These are phyloP conservation scores for Penicillium palitans DNA, from an alignment of 2,329 filamentous ascomycete genomes.

Conservation along the genomic window DNA sequence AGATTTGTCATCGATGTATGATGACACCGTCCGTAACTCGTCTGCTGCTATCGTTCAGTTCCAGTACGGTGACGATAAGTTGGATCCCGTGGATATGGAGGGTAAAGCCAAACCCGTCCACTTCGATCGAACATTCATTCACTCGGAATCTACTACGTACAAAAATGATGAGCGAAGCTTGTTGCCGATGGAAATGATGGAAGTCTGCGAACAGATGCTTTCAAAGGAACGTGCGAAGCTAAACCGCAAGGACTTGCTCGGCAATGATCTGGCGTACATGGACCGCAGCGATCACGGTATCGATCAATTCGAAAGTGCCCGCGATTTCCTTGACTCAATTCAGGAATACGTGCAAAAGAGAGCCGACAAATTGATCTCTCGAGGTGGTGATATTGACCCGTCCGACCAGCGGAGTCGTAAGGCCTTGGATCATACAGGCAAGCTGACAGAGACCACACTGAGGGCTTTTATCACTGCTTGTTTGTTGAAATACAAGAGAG, in stretches of 20 bases:
- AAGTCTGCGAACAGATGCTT: slow-evolving; percentile 67
- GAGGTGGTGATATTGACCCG: slow-evolving; percentile 34
- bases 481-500: slow-evolving; percentile 84
- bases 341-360: slow-evolving; percentile 67
- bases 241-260: slow-evolving; percentile 60
- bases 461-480: slow-evolving; percentile 76
- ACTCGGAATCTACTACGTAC: slow-evolving; percentile 74
- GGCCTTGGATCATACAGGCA: slow-evolving; percentile 69
- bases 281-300: slow-evolving; percentile 67
- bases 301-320: slow-evolving; percentile 78
- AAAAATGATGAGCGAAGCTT: slow-evolving; percentile 73
- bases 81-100: slow-evolving; percentile 98
- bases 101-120: slow-evolving; percentile 88
- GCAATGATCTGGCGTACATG: slow-evolving; percentile 65
- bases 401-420: slow-evolving; percentile 35
- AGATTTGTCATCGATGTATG: slow-evolving; percentile 89
- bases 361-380: slow-evolving; percentile 59
- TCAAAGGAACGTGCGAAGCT: slow-evolving; percentile 67
- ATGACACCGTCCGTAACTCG: slow-evolving; percentile 91
- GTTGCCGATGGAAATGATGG: slow-evolving; percentile 70
- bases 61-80: slow-evolving; percentile 91
- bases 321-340: slow-evolving; percentile 78
- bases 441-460: slow-evolving; percentile 75
- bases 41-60: slow-evolving; percentile 90
- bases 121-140: slow-evolving; percentile 86